These are phyloP conservation scores for Neophaeococcomyces mojaviensis DNA, from an alignment of 2,329 filamentous ascomycete genomes.

Conservation along the genomic window DNA sequence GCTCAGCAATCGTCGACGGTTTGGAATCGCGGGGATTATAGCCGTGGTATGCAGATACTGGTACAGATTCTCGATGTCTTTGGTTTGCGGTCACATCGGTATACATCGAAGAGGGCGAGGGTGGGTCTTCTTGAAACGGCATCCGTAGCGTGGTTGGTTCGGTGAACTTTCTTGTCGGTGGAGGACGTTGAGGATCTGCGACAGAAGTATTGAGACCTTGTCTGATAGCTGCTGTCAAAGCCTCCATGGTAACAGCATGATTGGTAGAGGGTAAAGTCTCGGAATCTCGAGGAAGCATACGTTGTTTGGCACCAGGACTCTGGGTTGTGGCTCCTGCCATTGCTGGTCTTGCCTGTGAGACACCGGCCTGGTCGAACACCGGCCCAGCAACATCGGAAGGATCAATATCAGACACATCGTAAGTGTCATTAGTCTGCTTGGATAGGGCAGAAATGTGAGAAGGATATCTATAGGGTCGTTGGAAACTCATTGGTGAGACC, in stretches of 20 bases:
- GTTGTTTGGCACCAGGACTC: neutral
- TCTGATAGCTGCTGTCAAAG: constrained; percentile 7
- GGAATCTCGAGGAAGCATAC: constrained; percentile 1
- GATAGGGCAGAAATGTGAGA: constrained; percentile 7
- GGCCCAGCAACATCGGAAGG: neutral
- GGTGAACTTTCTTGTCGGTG: neutral
- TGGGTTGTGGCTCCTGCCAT: neutral
- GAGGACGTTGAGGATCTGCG: neutral
- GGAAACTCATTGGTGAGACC: neutral
- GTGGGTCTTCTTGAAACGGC: constrained; percentile 8
- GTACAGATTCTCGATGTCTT: neutral
- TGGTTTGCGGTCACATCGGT: neutral
- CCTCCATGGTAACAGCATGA: neutral
- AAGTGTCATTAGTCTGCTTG: neutral
- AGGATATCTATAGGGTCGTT: neutral
- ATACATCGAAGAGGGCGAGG: neutral
- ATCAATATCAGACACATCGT: constrained; percentile 1
- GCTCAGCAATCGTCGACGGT: constrained; percentile 2
- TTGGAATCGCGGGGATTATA: constrained; percentile 3
- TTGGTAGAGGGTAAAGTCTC: neutral
- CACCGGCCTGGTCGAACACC: neutral
- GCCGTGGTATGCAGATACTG: neutral
- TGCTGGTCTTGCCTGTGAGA: neutral
- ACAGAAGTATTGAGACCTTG: constrained; percentile 9
- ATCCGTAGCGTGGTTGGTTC: constrained; percentile 6